phyloP scores from a whole-genome alignment of 2,329 filamentous ascomycete species.

The Pseudogymnoascus sp. region DNA sequence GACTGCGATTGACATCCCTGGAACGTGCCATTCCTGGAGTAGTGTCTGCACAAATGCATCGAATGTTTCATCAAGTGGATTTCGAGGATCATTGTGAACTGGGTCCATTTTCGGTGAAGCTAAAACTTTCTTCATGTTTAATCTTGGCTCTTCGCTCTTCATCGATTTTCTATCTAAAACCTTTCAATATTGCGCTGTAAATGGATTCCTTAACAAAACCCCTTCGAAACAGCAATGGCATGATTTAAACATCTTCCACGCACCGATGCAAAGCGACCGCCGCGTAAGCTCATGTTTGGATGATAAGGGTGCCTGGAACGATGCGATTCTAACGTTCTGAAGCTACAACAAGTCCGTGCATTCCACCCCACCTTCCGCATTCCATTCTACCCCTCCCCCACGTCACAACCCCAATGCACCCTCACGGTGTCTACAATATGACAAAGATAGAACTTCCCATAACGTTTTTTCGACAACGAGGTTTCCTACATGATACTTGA shows the following conservation, averaged over 20 bases:
- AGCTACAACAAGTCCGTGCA: neutral
- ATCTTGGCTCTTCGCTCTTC: neutral
- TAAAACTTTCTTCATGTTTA: neutral
- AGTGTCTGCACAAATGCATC: slow-evolving; percentile 23
- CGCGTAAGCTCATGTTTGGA: neutral
- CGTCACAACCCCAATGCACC: neutral
- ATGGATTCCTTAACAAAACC: neutral
- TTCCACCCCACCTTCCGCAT: neutral
- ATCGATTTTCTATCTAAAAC: neutral
- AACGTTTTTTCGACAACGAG: neutral
- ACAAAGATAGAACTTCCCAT: neutral
- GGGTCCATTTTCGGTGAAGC: neutral
- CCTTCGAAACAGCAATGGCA: neutral
- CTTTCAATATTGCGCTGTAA: neutral
- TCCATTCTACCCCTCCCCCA: neutral
- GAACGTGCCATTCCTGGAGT: slow-evolving; percentile 39
- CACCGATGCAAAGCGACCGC: neutral
- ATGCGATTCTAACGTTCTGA: neutral
- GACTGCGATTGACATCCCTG: slow-evolving; percentile 42
- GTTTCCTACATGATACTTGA: neutral
- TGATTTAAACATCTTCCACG: neutral
- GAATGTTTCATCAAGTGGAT: slow-evolving; percentile 19
- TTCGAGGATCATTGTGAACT: neutral
- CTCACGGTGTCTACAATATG: neutral
- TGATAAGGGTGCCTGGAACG: neutral